phyloP scores from a whole-genome alignment of 73 alveolate genomes.

The Paramecium sonneborni region DNA sequence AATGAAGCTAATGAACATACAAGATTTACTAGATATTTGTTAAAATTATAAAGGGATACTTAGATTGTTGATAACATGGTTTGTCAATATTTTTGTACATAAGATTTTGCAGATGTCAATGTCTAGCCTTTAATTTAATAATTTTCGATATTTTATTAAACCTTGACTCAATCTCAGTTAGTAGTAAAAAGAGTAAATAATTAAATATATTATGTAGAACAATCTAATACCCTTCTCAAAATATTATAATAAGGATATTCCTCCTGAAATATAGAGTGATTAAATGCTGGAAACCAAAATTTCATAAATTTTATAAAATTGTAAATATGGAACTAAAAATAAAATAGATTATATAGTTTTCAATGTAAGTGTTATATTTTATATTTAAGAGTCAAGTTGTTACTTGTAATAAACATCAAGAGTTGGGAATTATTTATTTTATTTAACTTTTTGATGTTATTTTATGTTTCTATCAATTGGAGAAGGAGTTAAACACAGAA shows the following conservation, averaged over 20 bases:
- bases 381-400: not conserved
- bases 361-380: not conserved
- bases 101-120: not conserved
- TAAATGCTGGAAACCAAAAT: not conserved
- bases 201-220: not conserved
- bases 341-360: not conserved
- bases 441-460: not conserved
- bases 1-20: conserved; percentile 1
- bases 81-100: not conserved
- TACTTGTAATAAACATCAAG: not conserved
- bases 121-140: not conserved
- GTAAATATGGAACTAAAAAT: not conserved
- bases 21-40: not conserved
- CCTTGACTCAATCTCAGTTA: conserved; percentile 3
- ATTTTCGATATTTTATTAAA: not conserved
- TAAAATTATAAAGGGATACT: not conserved
- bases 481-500: not conserved
- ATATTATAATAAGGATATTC: not conserved
- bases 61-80: not conserved
- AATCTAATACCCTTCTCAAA: not conserved
- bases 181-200: not conserved
- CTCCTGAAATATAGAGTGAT: not conserved
- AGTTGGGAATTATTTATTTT: not conserved
- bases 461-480: not conserved
- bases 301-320: not conserved